These are phyloP conservation scores for Lanmaoa pseudosensibilis DNA, from an alignment of 768 basidiomycete species.

Conservation along the genomic window DNA sequence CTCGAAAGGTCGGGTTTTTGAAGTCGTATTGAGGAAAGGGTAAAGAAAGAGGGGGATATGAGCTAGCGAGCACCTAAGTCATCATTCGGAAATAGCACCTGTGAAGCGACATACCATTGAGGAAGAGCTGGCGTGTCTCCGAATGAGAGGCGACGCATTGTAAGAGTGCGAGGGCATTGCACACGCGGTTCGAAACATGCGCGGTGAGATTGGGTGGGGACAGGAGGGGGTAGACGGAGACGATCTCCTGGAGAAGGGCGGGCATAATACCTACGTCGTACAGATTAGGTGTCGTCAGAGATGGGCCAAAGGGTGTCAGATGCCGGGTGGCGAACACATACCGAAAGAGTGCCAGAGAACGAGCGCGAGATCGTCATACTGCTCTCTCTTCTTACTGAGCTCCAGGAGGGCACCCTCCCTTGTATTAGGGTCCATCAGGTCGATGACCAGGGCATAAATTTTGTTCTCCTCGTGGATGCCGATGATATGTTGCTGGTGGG, in stretches of 20 bases:
- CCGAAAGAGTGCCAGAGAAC: conserved; percentile 99
- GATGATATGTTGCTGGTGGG: conserved; percentile 55
- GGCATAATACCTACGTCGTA: conserved; percentile 85
- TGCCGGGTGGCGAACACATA: conserved; percentile 34
- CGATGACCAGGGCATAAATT: conserved; percentile 88
- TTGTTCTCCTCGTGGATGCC: conserved; percentile 68
- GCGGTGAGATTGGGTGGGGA: conserved; percentile 96
- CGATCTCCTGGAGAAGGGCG: conserved; percentile 94
- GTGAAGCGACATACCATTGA: conserved; percentile 64
- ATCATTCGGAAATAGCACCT: not conserved
- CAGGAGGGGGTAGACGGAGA: conserved; percentile 94
- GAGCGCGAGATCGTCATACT: conserved; percentile 96
- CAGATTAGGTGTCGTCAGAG: not conserved
- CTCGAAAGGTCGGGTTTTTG: conserved; percentile 99
- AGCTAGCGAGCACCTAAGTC: conserved; percentile 47
- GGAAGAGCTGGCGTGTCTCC: conserved; percentile 92
- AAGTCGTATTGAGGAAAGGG: conserved; percentile 98
- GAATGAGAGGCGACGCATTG: conserved; percentile 98
- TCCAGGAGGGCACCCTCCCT: conserved; percentile 91
- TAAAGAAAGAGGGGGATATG: conserved; percentile 96
- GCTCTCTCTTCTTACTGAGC: conserved; percentile 97
- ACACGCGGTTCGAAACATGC: conserved; percentile 97
- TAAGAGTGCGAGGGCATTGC: conserved; percentile 95
- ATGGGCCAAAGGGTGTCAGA: not conserved
- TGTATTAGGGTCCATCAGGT: conserved; percentile 77